Conservation (phyloP, 108 stramenopile genomes). For the Nannochloropsis gaditana region DNA sequence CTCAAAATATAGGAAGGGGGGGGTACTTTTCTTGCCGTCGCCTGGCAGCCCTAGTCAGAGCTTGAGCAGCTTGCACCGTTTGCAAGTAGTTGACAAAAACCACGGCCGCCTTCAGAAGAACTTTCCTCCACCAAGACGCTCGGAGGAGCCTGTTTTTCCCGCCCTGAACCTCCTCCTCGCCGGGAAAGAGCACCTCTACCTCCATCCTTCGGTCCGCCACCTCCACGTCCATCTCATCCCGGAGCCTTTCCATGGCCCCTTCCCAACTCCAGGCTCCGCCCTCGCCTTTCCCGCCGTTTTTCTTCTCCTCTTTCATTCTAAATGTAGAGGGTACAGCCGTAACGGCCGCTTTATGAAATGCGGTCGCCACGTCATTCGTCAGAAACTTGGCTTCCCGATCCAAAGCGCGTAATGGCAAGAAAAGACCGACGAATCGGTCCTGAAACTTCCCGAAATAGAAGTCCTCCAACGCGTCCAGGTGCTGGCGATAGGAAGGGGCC, state of each 20-base stretch:
- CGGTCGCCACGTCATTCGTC: not conserved
- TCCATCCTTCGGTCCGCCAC: constrained; percentile 19
- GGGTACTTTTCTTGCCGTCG: not conserved
- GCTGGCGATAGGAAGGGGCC: not conserved
- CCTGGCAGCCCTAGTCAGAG: not conserved
- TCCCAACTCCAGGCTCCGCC: not conserved
- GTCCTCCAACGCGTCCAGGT: not conserved
- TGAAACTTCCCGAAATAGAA: not conserved
- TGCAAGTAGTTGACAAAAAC: not conserved
- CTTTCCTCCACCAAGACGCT: constrained; percentile 15
- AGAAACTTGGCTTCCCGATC: not conserved
- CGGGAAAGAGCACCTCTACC: constrained; percentile 1
- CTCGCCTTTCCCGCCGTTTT: not conserved
- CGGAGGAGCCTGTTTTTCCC: not conserved
- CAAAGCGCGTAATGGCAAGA: not conserved
- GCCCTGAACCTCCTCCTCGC: not conserved
- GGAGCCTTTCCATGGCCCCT: not conserved
- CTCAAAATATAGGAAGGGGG: not conserved
- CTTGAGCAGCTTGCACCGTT: not conserved
- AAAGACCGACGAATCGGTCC: constrained; percentile 19
- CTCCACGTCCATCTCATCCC: not conserved
- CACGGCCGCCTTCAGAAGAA: not conserved
- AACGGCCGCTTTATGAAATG: not conserved
- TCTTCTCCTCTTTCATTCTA: no score
- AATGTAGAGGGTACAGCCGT: not conserved